Evolutionary conservation across 352 stramenopile genomes (phyloP), one percentile per base, ranked within the genome.

Genomic region (Pythium aristosporum): DNA sequence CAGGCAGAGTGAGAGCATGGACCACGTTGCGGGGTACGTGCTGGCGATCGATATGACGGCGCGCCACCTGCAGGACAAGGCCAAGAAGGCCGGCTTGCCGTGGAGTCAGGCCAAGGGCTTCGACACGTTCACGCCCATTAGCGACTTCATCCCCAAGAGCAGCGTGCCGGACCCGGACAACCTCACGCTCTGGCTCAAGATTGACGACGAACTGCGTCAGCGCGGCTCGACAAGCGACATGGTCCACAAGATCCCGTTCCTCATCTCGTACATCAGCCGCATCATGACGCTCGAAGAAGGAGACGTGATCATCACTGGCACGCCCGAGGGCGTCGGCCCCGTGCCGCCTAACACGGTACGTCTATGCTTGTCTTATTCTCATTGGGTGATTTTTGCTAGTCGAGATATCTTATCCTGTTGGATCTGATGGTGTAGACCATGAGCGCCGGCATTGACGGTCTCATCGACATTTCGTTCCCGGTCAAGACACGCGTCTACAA

Each of bases 261-360:
- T 93, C 10, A 88, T 93, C 56, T 69, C 80, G 18, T 81, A 92
- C 69, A 75, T 92, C 51, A 93, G 81, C 50, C 79, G 79, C 65
- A 88, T 92, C 59, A 92, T 94, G 82, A 93, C 83, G 49, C 77
- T 94, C 25, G 85, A 96, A 55, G 79, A 89, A 68, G 87, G 85
- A 25, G 87, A 96, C 57, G 57, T 96, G 39, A 88, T 96, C 63
- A 90, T 94, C 69, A 96, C 87, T 10, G 85, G 87, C 52, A 96
- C 85, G 0, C 87, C 87, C 4, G 80, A 89, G 74, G 86, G 84
- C 60, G 86, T 95, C 48, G 84, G 82, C 5, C 74, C 82, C 0
- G 78, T 94, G 32, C 75, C 73, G 11, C 54, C 72, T 32, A 78
- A 80, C 69, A 88, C 77, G 67, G 79, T 92, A 79, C 54, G 79